Base-by-base conservation (phyloP, 2,329 filamentous ascomycete species). In the Aspergillus quadrilineatus region DNA sequence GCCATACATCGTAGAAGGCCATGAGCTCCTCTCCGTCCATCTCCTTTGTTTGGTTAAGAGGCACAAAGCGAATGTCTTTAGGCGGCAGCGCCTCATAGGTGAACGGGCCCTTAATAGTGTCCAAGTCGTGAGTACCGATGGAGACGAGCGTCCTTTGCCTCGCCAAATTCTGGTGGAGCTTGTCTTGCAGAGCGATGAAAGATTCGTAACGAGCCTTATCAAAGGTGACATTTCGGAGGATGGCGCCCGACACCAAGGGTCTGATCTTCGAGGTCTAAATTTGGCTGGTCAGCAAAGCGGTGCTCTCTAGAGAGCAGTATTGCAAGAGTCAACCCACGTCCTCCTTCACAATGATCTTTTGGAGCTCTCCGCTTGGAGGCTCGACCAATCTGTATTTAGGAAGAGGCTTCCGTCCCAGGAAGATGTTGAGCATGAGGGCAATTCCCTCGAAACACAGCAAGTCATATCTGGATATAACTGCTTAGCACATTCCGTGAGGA, bases 391-490 rank as follows among this genome's bases (percentile, higher is more conserved):
- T 83, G 81, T 91, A 97, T 65, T 91, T 89, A 56, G 95, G 94
- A 41, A 91, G 81, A 30, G 86, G 76, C 55, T 84, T 80, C 68
- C 87, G 89, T 62, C 87, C 90, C 63, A 89, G 82, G 85, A 99
- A 97, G 75, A 97, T 90, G 75, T 96, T 96, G 66, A 97, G 84
- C 83, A 96, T 96, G 74, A 96, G 84, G 64, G 90, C 89, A 72
- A 97, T 96, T 60, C 93, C 93, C 79, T 97, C 94, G 78, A 96
- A 96, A 78, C 93, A 97, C 55, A 99, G 85, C 87, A 97, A 92
- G 70, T 97, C 86, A 81, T 88, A 89, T 77, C 84, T 78, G 62
- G 28, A 45, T 30, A 51, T 14, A 14, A 14, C 3, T 6, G 56
- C 56, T 72, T 58, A 73, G 63, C 65, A 57, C 59, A 55, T 39